Percentiles rank a stretch among this genome's conserved stretches.
Evolutionary conservation across 106 monocot genomes (phyloP).

Genomic region (Alisma plantagoaquatica): DNA sequence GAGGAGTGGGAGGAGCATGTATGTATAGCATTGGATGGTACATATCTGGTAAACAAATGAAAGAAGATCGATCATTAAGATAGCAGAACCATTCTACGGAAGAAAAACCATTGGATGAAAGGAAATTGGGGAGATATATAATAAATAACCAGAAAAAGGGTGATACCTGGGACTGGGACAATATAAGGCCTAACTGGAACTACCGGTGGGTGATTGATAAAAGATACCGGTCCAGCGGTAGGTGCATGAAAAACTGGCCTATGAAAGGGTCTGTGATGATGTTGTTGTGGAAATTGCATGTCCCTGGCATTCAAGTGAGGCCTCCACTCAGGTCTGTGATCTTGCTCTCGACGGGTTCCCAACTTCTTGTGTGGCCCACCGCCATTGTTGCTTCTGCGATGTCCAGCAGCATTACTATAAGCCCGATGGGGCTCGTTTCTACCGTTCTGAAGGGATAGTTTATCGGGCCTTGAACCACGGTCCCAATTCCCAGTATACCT

Average conservation of each 20-base stretch:
- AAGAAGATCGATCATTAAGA: neutral
- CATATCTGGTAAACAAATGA: constrained; percentile 5
- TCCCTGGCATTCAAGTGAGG: constrained; percentile 3
- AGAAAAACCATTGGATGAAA: neutral
- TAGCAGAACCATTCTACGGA: neutral
- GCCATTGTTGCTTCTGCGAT: constrained; percentile 5
- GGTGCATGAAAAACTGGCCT: neutral
- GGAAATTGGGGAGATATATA: neutral
- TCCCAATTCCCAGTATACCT: neutral
- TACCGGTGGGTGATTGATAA: neutral
- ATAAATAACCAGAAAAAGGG: neutral
- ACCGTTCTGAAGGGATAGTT: neutral
- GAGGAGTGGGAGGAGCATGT: neutral
- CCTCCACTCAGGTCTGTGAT: neutral
- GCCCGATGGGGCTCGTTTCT: neutral
- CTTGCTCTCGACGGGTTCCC: neutral
- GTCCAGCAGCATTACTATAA: neutral
- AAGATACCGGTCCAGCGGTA: neutral
- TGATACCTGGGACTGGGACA: neutral
- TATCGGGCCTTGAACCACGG: neutral
- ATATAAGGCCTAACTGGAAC: constrained; percentile 4
- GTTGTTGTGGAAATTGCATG: neutral
- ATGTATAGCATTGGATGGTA: neutral
- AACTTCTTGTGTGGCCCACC: too few species aligned
- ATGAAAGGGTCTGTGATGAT: neutral